These are phyloP conservation scores for Sporobolomyces roseus DNA, from an alignment of 768 basidiomycete species.

Conservation along the genomic window DNA sequence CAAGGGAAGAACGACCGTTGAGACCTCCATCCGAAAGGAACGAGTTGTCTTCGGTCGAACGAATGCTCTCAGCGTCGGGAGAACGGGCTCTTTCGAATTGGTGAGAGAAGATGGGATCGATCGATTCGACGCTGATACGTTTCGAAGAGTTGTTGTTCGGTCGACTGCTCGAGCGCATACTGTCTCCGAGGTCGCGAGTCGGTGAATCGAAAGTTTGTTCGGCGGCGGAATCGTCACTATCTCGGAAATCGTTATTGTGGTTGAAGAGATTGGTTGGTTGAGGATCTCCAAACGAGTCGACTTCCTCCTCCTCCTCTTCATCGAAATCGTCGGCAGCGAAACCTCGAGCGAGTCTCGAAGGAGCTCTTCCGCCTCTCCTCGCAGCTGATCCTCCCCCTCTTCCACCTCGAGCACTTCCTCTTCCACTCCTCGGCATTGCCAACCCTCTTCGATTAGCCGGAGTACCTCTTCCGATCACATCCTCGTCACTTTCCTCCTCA, in stretches of 20 bases:
- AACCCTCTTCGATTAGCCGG: neutral
- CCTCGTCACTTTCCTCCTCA: conserved; percentile 33
- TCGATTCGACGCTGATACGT: conserved; percentile 34
- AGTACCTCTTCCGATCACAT: conserved; percentile 39
- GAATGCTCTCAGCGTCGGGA: neutral
- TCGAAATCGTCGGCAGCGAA: conserved; percentile 17
- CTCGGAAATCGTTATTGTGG: conserved; percentile 11
- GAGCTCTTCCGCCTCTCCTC: neutral
- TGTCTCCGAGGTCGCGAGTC: conserved; percentile 9
- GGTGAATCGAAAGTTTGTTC: conserved; percentile 26
- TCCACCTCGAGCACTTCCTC: conserved; percentile 21
- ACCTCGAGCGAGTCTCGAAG: conserved; percentile 5
- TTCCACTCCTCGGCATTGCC: conserved; percentile 37
- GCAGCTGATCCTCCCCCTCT: conserved; percentile 1
- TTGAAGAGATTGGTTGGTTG: conserved; percentile 2
- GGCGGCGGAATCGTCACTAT: conserved; percentile 1
- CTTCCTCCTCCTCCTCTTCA: conserved; percentile 4
- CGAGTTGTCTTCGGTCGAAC: conserved; percentile 16
- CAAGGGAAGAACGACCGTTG: conserved; percentile 22
- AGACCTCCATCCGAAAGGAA: conserved; percentile 12
- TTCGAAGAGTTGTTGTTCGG: conserved; percentile 6
- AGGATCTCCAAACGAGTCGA: conserved; percentile 3
- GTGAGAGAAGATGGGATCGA: conserved; percentile 42
- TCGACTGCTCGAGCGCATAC: neutral
- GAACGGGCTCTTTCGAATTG: conserved; percentile 18